phyloP scores from a whole-genome alignment of 2,329 filamentous ascomycete species.

The Alternaria gansuensis region DNA sequence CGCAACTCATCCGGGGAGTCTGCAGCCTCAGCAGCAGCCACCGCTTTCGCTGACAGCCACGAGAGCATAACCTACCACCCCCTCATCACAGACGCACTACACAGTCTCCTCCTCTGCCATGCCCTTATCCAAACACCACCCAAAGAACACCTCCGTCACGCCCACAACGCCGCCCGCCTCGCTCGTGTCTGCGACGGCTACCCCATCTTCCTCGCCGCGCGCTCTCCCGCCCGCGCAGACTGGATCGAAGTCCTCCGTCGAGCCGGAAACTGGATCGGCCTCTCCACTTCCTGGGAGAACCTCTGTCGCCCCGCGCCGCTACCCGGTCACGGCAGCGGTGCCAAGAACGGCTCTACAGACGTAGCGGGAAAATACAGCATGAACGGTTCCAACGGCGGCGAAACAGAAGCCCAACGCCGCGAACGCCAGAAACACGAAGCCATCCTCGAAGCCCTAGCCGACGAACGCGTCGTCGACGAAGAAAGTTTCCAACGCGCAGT shows the following conservation, averaged over 20 bases:
- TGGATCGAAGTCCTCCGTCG: conserved; percentile 79
- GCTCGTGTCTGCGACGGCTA: conserved; percentile 79
- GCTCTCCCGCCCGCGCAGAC: conserved; percentile 76
- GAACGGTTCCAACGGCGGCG: conserved; percentile 25
- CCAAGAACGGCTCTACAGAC: conserved; percentile 9
- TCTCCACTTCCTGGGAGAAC: conserved; percentile 72
- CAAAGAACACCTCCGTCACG: conserved; percentile 80
- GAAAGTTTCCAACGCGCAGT: conserved; percentile 71
- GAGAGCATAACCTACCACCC: conserved; percentile 83
- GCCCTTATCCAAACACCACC: conserved; percentile 79
- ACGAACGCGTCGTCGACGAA: conserved; percentile 74
- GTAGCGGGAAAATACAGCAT: conserved; percentile 5
- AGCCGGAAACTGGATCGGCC: conserved; percentile 73
- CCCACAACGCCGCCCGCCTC: conserved; percentile 81
- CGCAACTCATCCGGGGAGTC: conserved; percentile 37
- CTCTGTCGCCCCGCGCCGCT: conserved; percentile 66
- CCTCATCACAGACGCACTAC: conserved; percentile 78
- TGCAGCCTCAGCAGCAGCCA: conserved; percentile 46
- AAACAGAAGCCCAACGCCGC: conserved; percentile 64
- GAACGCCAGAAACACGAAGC: conserved; percentile 70
- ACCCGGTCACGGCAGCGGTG: conserved; percentile 38
- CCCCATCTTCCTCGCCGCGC: conserved; percentile 77
- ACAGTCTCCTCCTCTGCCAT: conserved; percentile 80
- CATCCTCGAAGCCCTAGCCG: conserved; percentile 71
- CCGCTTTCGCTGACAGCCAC: conserved; percentile 57